These are phyloP conservation scores for Psilocybe subaeruginosa DNA, from an alignment of 768 basidiomycete species.

Conservation along the genomic window DNA sequence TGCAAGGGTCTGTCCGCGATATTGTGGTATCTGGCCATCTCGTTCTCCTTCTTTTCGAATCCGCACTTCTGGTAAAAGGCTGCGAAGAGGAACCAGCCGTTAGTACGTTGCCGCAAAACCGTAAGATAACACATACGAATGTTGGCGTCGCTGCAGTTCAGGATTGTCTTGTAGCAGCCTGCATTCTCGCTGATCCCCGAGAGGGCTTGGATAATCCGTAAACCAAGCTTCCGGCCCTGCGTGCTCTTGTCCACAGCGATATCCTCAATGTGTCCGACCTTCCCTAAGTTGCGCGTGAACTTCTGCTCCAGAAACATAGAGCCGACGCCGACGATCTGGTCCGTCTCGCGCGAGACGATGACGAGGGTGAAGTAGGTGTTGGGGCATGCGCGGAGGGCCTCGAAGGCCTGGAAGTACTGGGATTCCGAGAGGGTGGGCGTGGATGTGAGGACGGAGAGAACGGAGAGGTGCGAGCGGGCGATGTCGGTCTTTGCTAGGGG, in stretches of 20 bases:
- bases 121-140: slow-evolving; percentile 69
- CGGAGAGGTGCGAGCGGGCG: slow-evolving; percentile 77
- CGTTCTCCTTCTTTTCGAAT: slow-evolving; percentile 85
- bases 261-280: slow-evolving; percentile 96
- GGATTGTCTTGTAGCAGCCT: slow-evolving; percentile 95
- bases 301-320: slow-evolving; percentile 91
- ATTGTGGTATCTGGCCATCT: slow-evolving; percentile 71
- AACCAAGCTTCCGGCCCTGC: slow-evolving; percentile 92
- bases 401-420: slow-evolving; percentile 74
- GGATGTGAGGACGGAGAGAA: slow-evolving; percentile 79
- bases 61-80: slow-evolving; percentile 99
- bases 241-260: slow-evolving; percentile 88
- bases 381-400: slow-evolving; percentile 53
- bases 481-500: slow-evolving; percentile 89
- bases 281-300: slow-evolving; percentile 84
- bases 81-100: slow-evolving; percentile 31
- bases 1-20: slow-evolving; percentile 15
- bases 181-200: slow-evolving; percentile 79
- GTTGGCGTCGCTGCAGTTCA: slow-evolving; percentile 92
- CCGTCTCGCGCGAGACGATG: slow-evolving; percentile 73
- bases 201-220: slow-evolving; percentile 85
- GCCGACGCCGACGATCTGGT: slow-evolving; percentile 84
- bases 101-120: slow-evolving; percentile 1
- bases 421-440: slow-evolving; percentile 65
- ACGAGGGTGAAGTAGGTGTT: slow-evolving; percentile 85